Evolutionary conservation across 495 filamentous ascomycete species (phyloP).

Genomic region (Corynascus novoguineensis): DNA sequence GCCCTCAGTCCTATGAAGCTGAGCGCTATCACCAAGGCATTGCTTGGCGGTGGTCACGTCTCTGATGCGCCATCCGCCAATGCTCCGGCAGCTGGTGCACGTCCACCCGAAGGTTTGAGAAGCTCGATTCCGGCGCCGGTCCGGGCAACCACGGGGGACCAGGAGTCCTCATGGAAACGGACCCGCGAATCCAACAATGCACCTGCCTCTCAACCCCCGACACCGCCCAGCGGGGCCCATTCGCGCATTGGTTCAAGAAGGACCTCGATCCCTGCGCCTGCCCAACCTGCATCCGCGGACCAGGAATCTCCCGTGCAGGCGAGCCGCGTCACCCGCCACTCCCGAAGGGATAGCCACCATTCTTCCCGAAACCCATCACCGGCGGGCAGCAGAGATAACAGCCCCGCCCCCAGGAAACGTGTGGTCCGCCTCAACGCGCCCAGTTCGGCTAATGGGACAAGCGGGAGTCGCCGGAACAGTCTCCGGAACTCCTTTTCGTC

Average conservation of each 20-base stretch:
- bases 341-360: neutral
- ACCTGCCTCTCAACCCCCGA: neutral
- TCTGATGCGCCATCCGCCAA: slow-evolving; percentile 13
- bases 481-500: slow-evolving; percentile 36
- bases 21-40: slow-evolving; percentile 70
- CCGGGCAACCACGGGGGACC: neutral
- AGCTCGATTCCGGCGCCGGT: neutral
- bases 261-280: neutral
- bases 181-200: neutral
- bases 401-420: slow-evolving; percentile 39
- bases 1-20: slow-evolving; percentile 67
- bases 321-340: neutral
- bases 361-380: neutral
- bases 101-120: slow-evolving; percentile 32
- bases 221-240: neutral
- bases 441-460: slow-evolving; percentile 24
- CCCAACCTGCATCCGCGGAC: neutral
- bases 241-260: neutral
- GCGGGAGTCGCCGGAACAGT: slow-evolving; percentile 26
- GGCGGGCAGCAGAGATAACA: slow-evolving; percentile 12
- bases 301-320: neutral
- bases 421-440: slow-evolving; percentile 56
- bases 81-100: neutral
- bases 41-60: slow-evolving; percentile 58
- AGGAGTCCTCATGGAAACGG: slow-evolving; percentile 1